Base-by-base conservation (phyloP, 176 grass and related monocot species). In the Aegilops sharonensis region DNA sequence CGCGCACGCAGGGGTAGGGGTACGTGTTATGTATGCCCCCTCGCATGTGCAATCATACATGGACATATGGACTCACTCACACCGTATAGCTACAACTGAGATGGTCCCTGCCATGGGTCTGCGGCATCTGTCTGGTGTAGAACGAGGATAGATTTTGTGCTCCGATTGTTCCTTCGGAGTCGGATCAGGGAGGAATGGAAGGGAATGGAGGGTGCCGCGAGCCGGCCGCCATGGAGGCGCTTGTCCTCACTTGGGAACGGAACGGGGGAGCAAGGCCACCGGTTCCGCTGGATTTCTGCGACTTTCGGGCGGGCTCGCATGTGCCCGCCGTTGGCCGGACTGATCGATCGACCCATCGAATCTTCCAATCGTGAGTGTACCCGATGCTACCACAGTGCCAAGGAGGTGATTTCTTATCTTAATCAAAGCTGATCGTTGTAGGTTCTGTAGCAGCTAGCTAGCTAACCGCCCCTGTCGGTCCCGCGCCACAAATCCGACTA, bases 11-110 rank as follows among this genome's bases (percentile, higher is more conserved):
- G 35, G 13, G 4, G 0, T 71, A 71, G 35, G 34, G 68, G 20
- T 12, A 71, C 14, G 5, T 12, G 0, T 39, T n/a, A 40, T 36
- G 47, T 50, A 40, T 36, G 71, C 78, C 39, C 78, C 17, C 9
- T 4, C 25, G 64, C 80, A 68, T 90, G 89, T 74, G 89, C 80
- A 80, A 79, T 86, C 72, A 4, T 59, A 12, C 67, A 89, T 68
- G 9, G 45, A 18, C 13, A 4, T 42, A 42, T 42, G 39, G 39
- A 42, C 39, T 10, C 43, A 12, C 43, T 24, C 34, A 30, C 45
- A 15, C 45, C 9, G 47, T 18, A 5, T 5, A 18, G 50, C 5
- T 54, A 54, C 50, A 54, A 54, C 15, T 27, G 35, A 5, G 20
- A 89, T 82, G 88, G 88, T 86, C 84, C 83, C 25, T 45, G 47